These are phyloP conservation scores for Porcisia hertigi DNA, from an alignment of 208 protist species.

Conservation along the genomic window DNA sequence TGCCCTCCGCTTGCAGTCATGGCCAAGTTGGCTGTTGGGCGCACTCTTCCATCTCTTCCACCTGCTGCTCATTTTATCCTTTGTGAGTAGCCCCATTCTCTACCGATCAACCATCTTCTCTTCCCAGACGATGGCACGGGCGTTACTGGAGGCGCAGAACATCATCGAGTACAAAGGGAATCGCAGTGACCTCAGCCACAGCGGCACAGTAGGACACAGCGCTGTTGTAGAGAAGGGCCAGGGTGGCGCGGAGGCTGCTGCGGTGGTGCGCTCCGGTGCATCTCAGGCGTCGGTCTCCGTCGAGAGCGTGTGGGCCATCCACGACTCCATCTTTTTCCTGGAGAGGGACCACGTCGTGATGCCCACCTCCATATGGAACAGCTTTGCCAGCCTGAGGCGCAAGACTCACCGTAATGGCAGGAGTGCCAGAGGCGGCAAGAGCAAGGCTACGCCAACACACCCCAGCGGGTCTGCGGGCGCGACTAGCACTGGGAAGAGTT, in stretches of 20 bases:
- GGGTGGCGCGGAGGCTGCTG: not conserved
- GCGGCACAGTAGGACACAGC: not conserved
- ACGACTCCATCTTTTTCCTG: constrained; percentile 53
- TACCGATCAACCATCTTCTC: constrained; percentile 50
- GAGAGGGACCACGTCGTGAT: constrained; percentile 36
- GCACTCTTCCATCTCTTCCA: constrained; percentile 39
- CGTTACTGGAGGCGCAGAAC: constrained; percentile 42
- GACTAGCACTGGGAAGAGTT: not conserved
- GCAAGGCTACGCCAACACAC: too few species aligned
- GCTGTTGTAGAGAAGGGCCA: not conserved
- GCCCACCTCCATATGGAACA: constrained; percentile 32
- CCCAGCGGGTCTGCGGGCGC: too few species aligned
- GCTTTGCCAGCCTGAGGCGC: constrained; percentile 21
- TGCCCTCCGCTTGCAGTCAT: constrained; percentile 31
- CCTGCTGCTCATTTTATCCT: constrained; percentile 33
- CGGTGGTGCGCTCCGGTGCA: not conserved
- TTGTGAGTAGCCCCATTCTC: constrained; percentile 38
- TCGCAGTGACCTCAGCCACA: not conserved
- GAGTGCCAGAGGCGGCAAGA: not conserved
- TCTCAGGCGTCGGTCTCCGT: constrained; percentile 19
- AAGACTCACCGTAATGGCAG: not conserved
- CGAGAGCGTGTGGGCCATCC: constrained; percentile 50
- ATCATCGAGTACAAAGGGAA: constrained; percentile 10
- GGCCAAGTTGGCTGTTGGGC: constrained; percentile 29
- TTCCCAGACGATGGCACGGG: constrained; percentile 29